Base-by-base conservation (phyloP, 1,139 yeast species). In the Ashbya aceris region DNA sequence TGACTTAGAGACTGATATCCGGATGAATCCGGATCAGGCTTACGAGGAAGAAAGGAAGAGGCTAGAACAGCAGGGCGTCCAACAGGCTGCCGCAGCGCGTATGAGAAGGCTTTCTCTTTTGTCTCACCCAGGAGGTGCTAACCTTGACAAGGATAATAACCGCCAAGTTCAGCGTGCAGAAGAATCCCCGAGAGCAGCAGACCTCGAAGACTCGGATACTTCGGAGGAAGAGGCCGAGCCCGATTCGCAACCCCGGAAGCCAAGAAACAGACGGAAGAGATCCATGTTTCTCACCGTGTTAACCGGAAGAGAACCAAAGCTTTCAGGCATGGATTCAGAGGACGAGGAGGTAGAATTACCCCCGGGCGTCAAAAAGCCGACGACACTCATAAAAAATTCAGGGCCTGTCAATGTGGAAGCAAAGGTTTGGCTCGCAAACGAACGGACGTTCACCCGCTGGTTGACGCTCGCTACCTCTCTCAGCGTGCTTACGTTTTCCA, bases 381-480 rank as follows among this genome's bases (percentile, higher is more conserved):
- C 74, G 9, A 68, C 72, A 39, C 77, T 83, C 66, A 72, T 91
- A 55, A 84, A 89, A 59, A 87, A 87, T 60, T 79, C 91, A 30
- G 96, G 96, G 6, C 93, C 96, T 2, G 76, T 87, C 45, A 87
- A 83, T 63, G 87, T 91, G 44, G 98, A 91, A 68, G 94, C 97
- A 29, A 91, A 91, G 62, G 98, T 91, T 31, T 91, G 98, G 97
- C 71, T 91, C 49, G 98, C 98, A 29, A 91, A 91, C 60, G 98
- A 91, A 67, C 83, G 98, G 65, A 91, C 98, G 2, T 89, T 89
- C 66, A 83, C 85, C 69, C 77, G 94, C 64, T 91, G 98, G 98
- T 71, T 91, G 50, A 91, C 83, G 55, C 91, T 89, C 8, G 83
- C 95, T n/a, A 78, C 94, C 0, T 68, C 91, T 57, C 70, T 91